These are phyloP conservation scores for Astraeus odoratus DNA, from an alignment of 768 basidiomycete species.

Conservation along the genomic window DNA sequence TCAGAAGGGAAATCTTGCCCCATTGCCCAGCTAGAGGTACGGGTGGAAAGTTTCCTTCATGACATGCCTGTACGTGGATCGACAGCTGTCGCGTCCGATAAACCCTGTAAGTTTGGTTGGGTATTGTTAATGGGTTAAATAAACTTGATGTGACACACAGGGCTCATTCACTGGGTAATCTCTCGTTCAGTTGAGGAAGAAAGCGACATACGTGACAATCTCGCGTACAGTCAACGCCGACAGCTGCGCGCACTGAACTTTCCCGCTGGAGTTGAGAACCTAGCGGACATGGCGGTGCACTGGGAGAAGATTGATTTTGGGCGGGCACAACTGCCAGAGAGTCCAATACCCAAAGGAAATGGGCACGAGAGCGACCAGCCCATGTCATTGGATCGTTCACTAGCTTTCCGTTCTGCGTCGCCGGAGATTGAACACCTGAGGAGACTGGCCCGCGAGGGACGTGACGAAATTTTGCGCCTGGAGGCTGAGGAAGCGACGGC, in stretches of 20 bases:
- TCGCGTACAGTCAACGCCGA: slow-evolving; percentile 31
- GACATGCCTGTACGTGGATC: slow-evolving; percentile 32
- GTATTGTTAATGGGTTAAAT: slow-evolving; percentile 1
- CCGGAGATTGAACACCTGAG: slow-evolving; percentile 35
- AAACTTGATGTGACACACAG: slow-evolving; percentile 28
- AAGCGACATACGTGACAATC: slow-evolving; percentile 29
- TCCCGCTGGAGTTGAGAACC: slow-evolving; percentile 39
- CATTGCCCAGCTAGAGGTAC: slow-evolving; percentile 55
- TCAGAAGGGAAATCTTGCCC: slow-evolving; percentile 31
- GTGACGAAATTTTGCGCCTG: slow-evolving; percentile 32
- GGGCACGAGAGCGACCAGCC: not conserved
- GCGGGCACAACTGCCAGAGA: not conserved
- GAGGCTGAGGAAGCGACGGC: slow-evolving; percentile 25
- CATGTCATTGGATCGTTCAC: slow-evolving; percentile 12
- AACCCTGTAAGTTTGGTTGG: slow-evolving; percentile 11
- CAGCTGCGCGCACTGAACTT: slow-evolving; percentile 41
- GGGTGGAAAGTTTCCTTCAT: slow-evolving; percentile 38
- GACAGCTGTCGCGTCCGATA: slow-evolving; percentile 21
- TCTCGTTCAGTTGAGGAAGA: slow-evolving; percentile 29
- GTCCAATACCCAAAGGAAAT: not conserved
- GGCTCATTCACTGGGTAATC: slow-evolving; percentile 57
- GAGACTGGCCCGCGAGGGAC: slow-evolving; percentile 40
- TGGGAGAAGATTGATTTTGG: slow-evolving; percentile 29
- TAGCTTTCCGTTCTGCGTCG: slow-evolving; percentile 31
- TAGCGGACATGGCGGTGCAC: slow-evolving; percentile 21